Base-by-base conservation (phyloP, 805 yeast species). In the Spathaspora passalidarum region DNA sequence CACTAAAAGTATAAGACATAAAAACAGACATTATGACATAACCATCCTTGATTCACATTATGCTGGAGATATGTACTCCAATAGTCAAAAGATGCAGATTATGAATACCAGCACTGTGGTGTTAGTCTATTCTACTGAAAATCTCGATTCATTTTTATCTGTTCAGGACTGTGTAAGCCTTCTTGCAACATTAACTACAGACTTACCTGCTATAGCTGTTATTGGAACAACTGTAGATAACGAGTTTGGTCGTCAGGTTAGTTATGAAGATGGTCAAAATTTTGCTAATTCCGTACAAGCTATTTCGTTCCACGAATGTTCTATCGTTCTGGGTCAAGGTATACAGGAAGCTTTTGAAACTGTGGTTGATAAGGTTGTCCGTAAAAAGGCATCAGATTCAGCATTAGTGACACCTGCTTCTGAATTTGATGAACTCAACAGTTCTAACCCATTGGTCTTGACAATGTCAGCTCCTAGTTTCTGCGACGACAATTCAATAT, bases 11-110 rank as follows among this genome's bases (percentile, higher is more conserved):
- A 40, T 58, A 18, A 37, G 50, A 10, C 37, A 41, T 10, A 56
- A 52, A 11, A 40, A 47, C n/a, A 49, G 47, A 32, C 56, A 55
- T 35, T 47, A 56, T 41, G 66, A 62, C 44, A 51, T 67, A 13
- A 53, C 69, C 9, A 65, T 71, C 9, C 52, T 68, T 38, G 76
- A 69, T 44, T 57, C 66, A 19, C 45, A 55, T 7, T 49, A 63
- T 2, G 41, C 50, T 4, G 49, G 48, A 22, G 73, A 68, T 40
- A 49, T 49, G 36, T 62, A 66, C 47, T 50, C 63, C 20, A 50
- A 62, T 2, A 53, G 62, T 9, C 53, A 63, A 32, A 52, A 54
- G 16, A 48, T 51, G 32, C 71, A 68, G 45, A 51, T 69, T 11
- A 38, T 44, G 6, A 71, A 69, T 45, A 63, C 69, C 16, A 50